Evolutionary conservation across 2,329 filamentous ascomycete species (phyloP).

Genomic region (Microdochium nivale): DNA sequence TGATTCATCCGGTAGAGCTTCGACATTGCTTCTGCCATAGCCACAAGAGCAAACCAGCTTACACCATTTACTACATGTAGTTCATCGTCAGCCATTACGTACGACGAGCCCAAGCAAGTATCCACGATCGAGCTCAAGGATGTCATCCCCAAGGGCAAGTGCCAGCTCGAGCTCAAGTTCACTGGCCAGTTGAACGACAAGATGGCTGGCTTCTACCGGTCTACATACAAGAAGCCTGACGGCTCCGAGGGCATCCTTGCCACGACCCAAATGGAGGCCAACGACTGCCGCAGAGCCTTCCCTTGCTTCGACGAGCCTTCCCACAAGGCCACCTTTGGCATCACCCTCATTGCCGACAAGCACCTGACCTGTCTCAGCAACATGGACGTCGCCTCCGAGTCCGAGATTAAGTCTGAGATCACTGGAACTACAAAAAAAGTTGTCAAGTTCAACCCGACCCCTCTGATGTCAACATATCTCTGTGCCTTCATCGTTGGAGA

Average conservation of each 20-base stretch:
- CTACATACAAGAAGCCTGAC: constrained; percentile 77
- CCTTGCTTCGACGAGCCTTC: constrained; percentile 96
- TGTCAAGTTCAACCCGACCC: constrained; percentile 86
- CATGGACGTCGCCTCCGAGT: constrained; percentile 85
- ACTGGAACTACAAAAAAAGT: constrained; percentile 64
- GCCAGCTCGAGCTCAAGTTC: constrained; percentile 68
- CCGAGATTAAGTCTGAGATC: constrained; percentile 57
- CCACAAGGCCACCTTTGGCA: constrained; percentile 85
- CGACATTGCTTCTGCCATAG: neutral
- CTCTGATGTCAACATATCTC: constrained; percentile 93
- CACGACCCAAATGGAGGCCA: constrained; percentile 93
- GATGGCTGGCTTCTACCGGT: constrained; percentile 97
- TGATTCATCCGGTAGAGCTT: constrained; percentile 6
- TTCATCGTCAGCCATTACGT: constrained; percentile 58
- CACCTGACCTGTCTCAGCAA: constrained; percentile 88
- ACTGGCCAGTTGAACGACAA: constrained; percentile 76
- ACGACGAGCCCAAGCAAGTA: constrained; percentile 73
- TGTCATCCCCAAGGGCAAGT: constrained; percentile 66
- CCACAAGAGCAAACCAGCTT: neutral
- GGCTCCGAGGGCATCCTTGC: constrained; percentile 77
- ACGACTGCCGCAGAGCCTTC: constrained; percentile 85
- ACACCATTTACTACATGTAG: constrained; percentile 28
- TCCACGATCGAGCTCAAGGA: constrained; percentile 74
- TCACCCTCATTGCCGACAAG: constrained; percentile 86
- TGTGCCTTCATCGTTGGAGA: constrained; percentile 91